A percentile compares a stretch with the other conserved stretches of the same genome.
Conservation (phyloP, 148 eudicot species). For the Drosera capensis region DNA sequence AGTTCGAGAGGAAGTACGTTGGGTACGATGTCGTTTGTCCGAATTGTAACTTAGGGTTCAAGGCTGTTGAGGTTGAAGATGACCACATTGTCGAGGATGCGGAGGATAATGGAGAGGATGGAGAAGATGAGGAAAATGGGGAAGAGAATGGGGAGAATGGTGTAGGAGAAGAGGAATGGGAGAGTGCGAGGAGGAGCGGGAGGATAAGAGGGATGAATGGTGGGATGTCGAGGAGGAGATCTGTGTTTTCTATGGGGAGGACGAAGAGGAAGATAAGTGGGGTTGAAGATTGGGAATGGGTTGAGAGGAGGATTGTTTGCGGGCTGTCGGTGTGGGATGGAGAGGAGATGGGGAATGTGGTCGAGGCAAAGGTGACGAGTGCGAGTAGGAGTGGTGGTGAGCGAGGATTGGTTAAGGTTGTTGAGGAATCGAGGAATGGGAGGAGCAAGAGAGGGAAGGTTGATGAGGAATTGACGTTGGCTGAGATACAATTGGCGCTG, state of each 20-base stretch:
- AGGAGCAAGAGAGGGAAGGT: slow-evolving; percentile 4
- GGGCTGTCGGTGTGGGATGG: slow-evolving; percentile 2
- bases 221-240: slow-evolving; percentile 8
- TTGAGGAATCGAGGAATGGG: slow-evolving; percentile 9
- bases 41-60: slow-evolving; percentile 41
- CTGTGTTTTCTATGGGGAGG: too few relatives aligned
- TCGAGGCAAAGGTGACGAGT: slow-evolving; percentile 1
- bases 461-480: slow-evolving; percentile 41
- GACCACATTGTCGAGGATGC: slow-evolving; percentile 38
- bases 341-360: slow-evolving; percentile 3
- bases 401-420: slow-evolving; percentile 4
- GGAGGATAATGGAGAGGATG: slow-evolving; percentile 2
- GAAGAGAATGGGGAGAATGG: not conserved
- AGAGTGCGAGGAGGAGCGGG: slow-evolving; percentile 10
- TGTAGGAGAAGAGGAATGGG: not conserved
- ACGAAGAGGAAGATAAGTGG: slow-evolving; percentile 23
- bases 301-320: slow-evolving; percentile 8
- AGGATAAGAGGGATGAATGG: slow-evolving; percentile 6
- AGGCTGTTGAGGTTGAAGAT: slow-evolving; percentile 32
- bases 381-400: not conserved
- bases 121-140: slow-evolving; percentile 1
- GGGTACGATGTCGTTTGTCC: slow-evolving; percentile 55
- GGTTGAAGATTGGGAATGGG: slow-evolving; percentile 22
- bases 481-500: slow-evolving; percentile 42
- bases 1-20: slow-evolving; percentile 61